phyloP scores from a whole-genome alignment of 1,139 yeast species.

The Yamadazyma diospyri region DNA sequence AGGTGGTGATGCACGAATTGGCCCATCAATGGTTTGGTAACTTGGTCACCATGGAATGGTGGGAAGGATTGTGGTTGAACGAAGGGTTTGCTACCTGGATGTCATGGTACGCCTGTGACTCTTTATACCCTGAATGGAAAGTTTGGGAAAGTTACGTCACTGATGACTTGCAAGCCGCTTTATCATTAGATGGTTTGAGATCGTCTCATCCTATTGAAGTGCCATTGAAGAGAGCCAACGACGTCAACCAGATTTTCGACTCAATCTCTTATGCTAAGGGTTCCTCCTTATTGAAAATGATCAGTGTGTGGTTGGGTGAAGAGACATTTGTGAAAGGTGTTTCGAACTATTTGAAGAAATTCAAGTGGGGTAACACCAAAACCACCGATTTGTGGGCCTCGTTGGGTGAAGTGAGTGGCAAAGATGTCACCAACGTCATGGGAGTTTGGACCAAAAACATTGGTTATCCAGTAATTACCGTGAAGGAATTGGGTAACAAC shows the following conservation, averaged over 20 bases:
- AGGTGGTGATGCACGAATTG: constrained; percentile 58
- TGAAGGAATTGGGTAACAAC: constrained; percentile 36
- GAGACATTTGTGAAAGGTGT: constrained; percentile 72
- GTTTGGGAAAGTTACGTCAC: constrained; percentile 53
- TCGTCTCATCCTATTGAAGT: constrained; percentile 60
- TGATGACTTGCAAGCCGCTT: constrained; percentile 48
- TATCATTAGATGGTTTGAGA: constrained; percentile 49
- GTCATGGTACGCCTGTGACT: constrained; percentile 50
- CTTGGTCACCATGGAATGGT: constrained; percentile 61
- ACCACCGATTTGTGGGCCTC: constrained; percentile 84
- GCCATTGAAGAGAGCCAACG: constrained; percentile 51
- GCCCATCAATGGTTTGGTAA: constrained; percentile 71
- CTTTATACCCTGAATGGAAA: constrained; percentile 56
- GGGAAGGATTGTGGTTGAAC: constrained; percentile 63
- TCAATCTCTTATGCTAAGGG: constrained; percentile 75
- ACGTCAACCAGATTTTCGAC: constrained; percentile 57
- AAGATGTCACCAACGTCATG: constrained; percentile 75
- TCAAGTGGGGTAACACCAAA: constrained; percentile 75
- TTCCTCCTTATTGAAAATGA: constrained; percentile 73
- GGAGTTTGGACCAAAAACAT: constrained; percentile 80
- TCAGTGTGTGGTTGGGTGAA: constrained; percentile 69
- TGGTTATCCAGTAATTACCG: constrained; percentile 78
- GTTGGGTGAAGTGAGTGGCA: constrained; percentile 69
- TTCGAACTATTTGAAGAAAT: constrained; percentile 66
- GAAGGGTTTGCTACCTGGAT: constrained; percentile 65